phyloP scores from a whole-genome alignment of 768 basidiomycete species.

The Obba rivulosa region DNA sequence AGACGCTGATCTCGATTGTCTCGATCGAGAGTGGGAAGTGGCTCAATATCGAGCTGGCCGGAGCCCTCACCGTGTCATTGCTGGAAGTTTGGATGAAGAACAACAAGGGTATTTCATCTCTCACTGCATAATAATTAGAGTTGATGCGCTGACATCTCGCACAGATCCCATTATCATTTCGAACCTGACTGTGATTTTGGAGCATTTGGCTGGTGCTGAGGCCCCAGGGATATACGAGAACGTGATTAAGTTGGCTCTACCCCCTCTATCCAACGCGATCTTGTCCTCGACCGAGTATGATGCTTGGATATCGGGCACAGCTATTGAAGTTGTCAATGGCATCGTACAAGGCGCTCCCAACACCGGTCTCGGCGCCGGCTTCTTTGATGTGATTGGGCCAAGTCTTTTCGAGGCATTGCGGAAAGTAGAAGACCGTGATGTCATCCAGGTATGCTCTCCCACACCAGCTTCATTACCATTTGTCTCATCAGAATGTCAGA shows the following conservation, averaged over 20 bases:
- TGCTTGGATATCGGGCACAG: conserved; percentile 72
- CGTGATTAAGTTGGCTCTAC: conserved; percentile 70
- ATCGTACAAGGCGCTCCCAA: conserved; percentile 63
- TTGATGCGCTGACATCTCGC: conserved; percentile 8
- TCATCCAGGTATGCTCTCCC: conserved; percentile 53
- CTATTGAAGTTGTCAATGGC: conserved; percentile 75
- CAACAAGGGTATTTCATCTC: conserved; percentile 58
- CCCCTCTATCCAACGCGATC: conserved; percentile 65
- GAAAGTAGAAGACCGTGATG: conserved; percentile 80
- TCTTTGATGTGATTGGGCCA: conserved; percentile 73
- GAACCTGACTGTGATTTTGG: conserved; percentile 76
- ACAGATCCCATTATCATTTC: conserved; percentile 87
- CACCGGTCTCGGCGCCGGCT: conserved; percentile 68
- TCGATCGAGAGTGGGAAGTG: conserved; percentile 69
- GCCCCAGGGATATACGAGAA: conserved; percentile 60
- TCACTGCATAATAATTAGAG: neutral
- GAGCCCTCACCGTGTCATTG: conserved; percentile 57
- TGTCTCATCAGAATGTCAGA: conserved; percentile 38
- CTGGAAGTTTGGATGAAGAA: conserved; percentile 85
- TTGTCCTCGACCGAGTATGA: conserved; percentile 52
- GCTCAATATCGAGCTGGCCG: conserved; percentile 63
- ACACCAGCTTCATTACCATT: neutral
- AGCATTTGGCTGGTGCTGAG: conserved; percentile 59
- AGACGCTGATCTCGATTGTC: conserved; percentile 76
- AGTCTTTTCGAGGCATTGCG: conserved; percentile 66